These are phyloP conservation scores for Thielaviopsis ethacetica DNA, from an alignment of 2,329 filamentous ascomycete species.

Conservation along the genomic window DNA sequence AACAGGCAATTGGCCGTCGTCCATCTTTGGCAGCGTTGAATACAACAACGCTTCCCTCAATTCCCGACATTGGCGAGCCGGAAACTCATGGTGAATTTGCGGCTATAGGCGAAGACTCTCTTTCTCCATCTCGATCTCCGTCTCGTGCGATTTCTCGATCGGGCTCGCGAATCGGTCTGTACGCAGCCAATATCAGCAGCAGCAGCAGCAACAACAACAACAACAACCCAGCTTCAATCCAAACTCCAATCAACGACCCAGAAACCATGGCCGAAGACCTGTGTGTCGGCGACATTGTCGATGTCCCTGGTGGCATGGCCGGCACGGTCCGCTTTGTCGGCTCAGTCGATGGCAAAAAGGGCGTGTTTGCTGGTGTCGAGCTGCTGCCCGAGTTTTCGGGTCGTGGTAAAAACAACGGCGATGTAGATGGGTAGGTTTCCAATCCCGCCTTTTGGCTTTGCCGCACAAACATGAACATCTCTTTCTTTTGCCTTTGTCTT, in stretches of 20 bases:
- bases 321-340: slow-evolving; percentile 84
- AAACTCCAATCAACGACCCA: not conserved
- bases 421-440: slow-evolving; percentile 69
- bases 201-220: not conserved
- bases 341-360: slow-evolving; percentile 72
- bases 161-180: not conserved
- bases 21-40: not conserved
- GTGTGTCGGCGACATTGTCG: slow-evolving; percentile 66
- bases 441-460: too few species aligned
- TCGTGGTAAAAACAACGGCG: slow-evolving; percentile 87
- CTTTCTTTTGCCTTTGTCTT: too few species aligned
- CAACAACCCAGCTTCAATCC: slow-evolving; percentile 21
- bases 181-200: not conserved
- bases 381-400: slow-evolving; percentile 63
- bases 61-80: not conserved
- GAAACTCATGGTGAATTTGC: not conserved
- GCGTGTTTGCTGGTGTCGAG: slow-evolving; percentile 84
- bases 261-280: slow-evolving; percentile 27
- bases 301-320: slow-evolving; percentile 85
- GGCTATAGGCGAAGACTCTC: not conserved
- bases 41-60: not conserved
- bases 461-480: too few species aligned
- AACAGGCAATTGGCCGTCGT: not conserved
- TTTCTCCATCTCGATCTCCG: not conserved
- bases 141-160: not conserved